A percentile compares a stretch with the other conserved stretches of the same genome.
Conservation (phyloP, 352 stramenopile genomes). For the Discostella stelligera region DNA sequence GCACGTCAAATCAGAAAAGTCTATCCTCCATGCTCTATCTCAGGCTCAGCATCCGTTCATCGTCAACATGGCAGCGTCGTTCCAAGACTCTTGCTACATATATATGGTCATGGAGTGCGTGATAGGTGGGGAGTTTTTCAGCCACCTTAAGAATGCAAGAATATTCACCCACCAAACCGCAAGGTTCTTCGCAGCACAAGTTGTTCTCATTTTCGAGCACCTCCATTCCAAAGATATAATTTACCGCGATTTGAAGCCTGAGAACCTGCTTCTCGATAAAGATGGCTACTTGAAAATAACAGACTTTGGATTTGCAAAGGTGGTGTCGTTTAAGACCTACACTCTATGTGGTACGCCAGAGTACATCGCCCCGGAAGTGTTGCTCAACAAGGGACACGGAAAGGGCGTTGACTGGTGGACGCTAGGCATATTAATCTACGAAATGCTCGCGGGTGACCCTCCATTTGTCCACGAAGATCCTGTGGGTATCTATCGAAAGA, state of each 20-base stretch:
- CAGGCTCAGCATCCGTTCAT: slow-evolving; percentile 93
- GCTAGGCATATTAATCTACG: slow-evolving; percentile 94
- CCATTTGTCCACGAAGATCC: slow-evolving; percentile 46
- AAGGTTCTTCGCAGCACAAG: slow-evolving; percentile 82
- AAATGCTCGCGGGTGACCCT: slow-evolving; percentile 85
- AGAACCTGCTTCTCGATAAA: slow-evolving; percentile 92
- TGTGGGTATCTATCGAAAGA: slow-evolving; percentile 50
- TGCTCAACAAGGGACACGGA: slow-evolving; percentile 87
- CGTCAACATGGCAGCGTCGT: slow-evolving; percentile 91
- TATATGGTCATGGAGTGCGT: slow-evolving; percentile 98
- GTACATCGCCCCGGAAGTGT: slow-evolving; percentile 90
- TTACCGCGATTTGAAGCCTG: slow-evolving; percentile 91
- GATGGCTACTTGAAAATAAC: slow-evolving; percentile 95
- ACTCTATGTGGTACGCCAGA: slow-evolving; percentile 88
- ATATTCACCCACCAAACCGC: slow-evolving; percentile 90
- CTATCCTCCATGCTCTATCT: slow-evolving; percentile 83
- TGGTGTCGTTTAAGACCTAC: slow-evolving; percentile 84
- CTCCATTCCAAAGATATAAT: slow-evolving; percentile 95
- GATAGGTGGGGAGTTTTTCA: slow-evolving; percentile 97
- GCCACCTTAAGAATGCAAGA: slow-evolving; percentile 90
- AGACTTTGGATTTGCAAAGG: slow-evolving; percentile 97
- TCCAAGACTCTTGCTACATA: slow-evolving; percentile 92
- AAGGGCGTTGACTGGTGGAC: slow-evolving; percentile 95
- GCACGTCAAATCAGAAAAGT: slow-evolving; percentile 96
- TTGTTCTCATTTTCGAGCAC: slow-evolving; percentile 96